A percentile compares a stretch with the other conserved stretches of the same genome.
Evolutionary conservation across 768 basidiomycete species (phyloP).

Genomic region (Hysterangium stoloniferum): DNA sequence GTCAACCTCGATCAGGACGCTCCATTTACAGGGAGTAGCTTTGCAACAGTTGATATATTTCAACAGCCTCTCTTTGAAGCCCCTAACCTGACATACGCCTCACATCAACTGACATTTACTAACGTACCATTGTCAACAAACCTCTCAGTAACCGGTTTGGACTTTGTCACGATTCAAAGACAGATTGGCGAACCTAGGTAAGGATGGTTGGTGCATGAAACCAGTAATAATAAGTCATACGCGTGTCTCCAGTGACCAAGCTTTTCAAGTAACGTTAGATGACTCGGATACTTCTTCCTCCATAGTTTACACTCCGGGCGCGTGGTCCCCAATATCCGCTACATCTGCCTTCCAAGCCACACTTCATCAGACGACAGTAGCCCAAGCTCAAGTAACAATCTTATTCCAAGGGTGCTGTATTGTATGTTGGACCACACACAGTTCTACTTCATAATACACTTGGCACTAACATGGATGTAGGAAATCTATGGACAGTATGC

Average conservation of each 20-base stretch:
- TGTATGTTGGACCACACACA: conserved; percentile 15
- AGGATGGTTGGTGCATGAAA: not conserved
- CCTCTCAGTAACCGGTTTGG: conserved; percentile 34
- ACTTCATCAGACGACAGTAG: conserved; percentile 2
- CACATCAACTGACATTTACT: conserved; percentile 32
- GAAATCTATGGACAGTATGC: conserved; percentile 10
- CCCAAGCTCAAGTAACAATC: not conserved
- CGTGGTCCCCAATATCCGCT: not conserved
- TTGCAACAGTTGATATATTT: conserved; percentile 25
- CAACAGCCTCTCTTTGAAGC: conserved; percentile 34
- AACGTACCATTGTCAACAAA: conserved; percentile 18
- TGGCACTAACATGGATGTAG: conserved; percentile 23
- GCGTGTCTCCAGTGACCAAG: not conserved
- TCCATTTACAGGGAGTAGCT: conserved; percentile 15
- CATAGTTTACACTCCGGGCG: not conserved
- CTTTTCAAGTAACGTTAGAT: not conserved
- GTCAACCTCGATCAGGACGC: conserved; percentile 31
- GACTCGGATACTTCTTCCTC: conserved; percentile 1
- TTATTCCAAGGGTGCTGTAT: conserved; percentile 9
- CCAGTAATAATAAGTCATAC: not conserved
- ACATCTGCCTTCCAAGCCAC: conserved; percentile 8
- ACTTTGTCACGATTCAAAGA: conserved; percentile 31
- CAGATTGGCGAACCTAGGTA: not conserved
- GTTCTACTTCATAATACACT: conserved; percentile 27
- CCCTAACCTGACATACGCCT: conserved; percentile 25